Evolutionary conservation across 169 alveolate species (phyloP), one percentile per base, ranked within the genome.

Genomic region (Cryptosporidium canis): DNA sequence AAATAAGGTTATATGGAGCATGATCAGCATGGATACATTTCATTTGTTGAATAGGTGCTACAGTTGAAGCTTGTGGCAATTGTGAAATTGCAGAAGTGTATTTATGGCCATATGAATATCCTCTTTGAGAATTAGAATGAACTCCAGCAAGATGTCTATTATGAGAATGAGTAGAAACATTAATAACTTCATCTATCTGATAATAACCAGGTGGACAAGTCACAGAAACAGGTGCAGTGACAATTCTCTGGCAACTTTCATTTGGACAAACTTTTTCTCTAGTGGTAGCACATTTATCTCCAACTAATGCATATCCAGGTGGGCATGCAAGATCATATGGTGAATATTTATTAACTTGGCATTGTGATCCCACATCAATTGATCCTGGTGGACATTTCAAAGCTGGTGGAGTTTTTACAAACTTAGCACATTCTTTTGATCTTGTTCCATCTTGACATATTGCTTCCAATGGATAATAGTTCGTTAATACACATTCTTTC

Each of bases 271-370:
- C 61, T 41, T 58, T 77, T 44, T 77, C 87, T 61, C 87, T 77
- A 7, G 72, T 58, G 6, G 45, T 77, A 18, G 87, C 87, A 41
- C 87, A 77, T 24, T 77, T 77, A 39, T 77, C 87, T 41, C 87
- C 87, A 39, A 77, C 87, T 24, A 77, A 44, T 35, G 68, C 70
- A 77, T 41, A 77, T 55, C 87, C 87, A n/a, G 71, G 45, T n/a
- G 87, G 87, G 29, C 87, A 77, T 12, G 77, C 87, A 41, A 77
- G 72, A 77, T 77, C 87, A 77, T 77, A 77, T 21, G 87, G 87
- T 21, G 87, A 18, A 61, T 77, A 77, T 58, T 77, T 55, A 24
- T 61, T 77, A 29, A 58, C 41, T 77, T 77, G 87, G 37, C 87
- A 77, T 37, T 77, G 87, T 14, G 70, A 58, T 27, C 87, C 87